phyloP scores from a whole-genome alignment of 805 yeast genomes.

The Danielia reshetovae region DNA sequence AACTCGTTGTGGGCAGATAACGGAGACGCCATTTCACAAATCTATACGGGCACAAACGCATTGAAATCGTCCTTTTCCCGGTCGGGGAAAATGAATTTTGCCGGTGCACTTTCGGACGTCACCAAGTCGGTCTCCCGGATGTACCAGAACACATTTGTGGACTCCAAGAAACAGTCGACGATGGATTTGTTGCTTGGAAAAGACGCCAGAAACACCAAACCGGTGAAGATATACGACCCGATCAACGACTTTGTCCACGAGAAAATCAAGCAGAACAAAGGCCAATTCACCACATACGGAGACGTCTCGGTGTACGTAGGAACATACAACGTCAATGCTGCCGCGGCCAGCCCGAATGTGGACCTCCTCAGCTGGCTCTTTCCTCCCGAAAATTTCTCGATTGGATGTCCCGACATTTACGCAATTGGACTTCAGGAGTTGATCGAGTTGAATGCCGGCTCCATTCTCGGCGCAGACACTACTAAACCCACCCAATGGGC shows the following conservation, averaged over 20 bases:
- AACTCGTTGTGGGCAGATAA: slow-evolving; percentile 57
- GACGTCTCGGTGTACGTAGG: slow-evolving; percentile 71
- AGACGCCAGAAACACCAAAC: slow-evolving; percentile 56
- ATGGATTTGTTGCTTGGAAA: slow-evolving; percentile 86
- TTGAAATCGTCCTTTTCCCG: slow-evolving; percentile 90
- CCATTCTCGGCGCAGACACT: slow-evolving; percentile 82
- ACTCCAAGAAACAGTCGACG: slow-evolving; percentile 83
- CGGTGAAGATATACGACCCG: slow-evolving; percentile 83
- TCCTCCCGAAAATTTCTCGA: slow-evolving; percentile 50
- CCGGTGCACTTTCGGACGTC: slow-evolving; percentile 96
- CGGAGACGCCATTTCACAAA: slow-evolving; percentile 63
- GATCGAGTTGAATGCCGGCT: slow-evolving; percentile 88
- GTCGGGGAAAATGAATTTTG: slow-evolving; percentile 92
- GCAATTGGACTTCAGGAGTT: slow-evolving; percentile 94
- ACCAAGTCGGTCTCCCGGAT: slow-evolving; percentile 93
- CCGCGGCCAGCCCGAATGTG: slow-evolving; percentile 38
- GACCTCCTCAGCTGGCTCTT: slow-evolving; percentile 79
- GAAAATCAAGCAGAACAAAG: slow-evolving; percentile 47
- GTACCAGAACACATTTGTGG: slow-evolving; percentile 94
- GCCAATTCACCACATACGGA: slow-evolving; percentile 57
- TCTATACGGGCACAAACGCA: slow-evolving; percentile 71
- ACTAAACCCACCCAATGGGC: slow-evolving; percentile 81
- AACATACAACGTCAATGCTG: slow-evolving; percentile 85
- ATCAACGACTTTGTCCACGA: slow-evolving; percentile 77
- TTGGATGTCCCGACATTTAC: slow-evolving; percentile 66